A percentile compares a stretch with the other conserved stretches of the same genome.
These are phyloP conservation scores for Jasminum sambac DNA, from an alignment of 257 asterid species.

Conservation along the genomic window DNA sequence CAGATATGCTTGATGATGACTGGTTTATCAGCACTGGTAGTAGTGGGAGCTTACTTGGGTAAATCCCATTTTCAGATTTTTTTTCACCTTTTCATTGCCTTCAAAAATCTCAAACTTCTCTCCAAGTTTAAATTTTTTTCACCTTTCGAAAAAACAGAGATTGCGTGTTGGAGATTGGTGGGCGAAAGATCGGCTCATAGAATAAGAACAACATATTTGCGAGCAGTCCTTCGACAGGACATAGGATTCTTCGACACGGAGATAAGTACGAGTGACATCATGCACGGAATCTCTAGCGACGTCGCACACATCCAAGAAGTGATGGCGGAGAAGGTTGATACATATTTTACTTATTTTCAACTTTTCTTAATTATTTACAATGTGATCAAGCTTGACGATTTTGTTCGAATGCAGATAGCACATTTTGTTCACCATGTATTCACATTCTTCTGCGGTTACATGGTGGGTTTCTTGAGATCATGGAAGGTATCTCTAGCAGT, in stretches of 20 bases:
- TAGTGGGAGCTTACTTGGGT: constrained; percentile 87
- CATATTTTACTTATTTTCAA: not conserved
- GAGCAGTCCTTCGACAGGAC: constrained; percentile 77
- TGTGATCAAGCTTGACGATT: constrained; percentile 6
- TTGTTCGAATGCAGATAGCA: constrained; percentile 59
- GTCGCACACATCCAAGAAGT: constrained; percentile 93
- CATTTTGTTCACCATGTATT: constrained; percentile 81
- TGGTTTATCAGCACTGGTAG: constrained; percentile 62
- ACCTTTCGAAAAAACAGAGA: constrained; percentile 47
- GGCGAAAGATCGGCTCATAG: constrained; percentile 82
- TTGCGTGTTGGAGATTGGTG: constrained; percentile 80
- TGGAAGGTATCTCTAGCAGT: constrained; percentile 74
- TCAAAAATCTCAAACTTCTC: constrained; percentile 9
- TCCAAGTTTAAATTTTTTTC: not conserved
- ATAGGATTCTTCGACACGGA: constrained; percentile 75
- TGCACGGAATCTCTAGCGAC: constrained; percentile 92
- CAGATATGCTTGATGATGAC: constrained; percentile 74
- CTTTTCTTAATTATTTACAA: not conserved
- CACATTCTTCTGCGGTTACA: constrained; percentile 73
- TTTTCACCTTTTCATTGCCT: not conserved
- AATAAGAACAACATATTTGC: constrained; percentile 70
- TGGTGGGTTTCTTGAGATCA: constrained; percentile 65
- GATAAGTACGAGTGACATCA: constrained; percentile 66
- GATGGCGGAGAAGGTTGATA: constrained; percentile 80
- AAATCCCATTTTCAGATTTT: constrained; percentile 14